Conservation (phyloP, 768 basidiomycete genomes). For the Filobasidium wieringae region DNA sequence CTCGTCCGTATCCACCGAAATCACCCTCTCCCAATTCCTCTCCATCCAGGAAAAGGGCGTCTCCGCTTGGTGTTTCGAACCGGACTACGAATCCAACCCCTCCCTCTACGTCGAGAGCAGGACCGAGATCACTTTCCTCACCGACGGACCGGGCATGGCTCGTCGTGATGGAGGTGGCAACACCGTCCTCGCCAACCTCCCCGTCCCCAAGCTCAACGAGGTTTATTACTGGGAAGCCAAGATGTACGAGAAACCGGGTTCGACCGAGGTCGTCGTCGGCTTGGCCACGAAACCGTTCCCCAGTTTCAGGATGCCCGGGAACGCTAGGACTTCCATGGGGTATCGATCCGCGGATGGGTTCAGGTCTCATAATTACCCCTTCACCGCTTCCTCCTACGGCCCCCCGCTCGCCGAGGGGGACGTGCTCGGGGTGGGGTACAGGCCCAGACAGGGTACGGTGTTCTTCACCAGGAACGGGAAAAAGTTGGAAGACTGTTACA, state of each 20-base stretch:
- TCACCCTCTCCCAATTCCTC: constrained; percentile 94
- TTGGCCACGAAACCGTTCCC: constrained; percentile 96
- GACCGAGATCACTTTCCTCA: constrained; percentile 92
- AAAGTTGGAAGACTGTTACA: constrained; percentile 89
- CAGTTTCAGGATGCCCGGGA: constrained; percentile 78
- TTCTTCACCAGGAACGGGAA: constrained; percentile 98
- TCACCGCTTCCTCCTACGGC: constrained; percentile 72
- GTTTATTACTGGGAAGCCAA: constrained; percentile 99
- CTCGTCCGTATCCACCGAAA: constrained; percentile 93
- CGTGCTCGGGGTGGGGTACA: constrained; percentile 87
- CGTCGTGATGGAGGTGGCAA: constrained; percentile 90
- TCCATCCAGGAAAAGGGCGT: constrained; percentile 99
- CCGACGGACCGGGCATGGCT: constrained; percentile 42
- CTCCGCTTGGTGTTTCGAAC: constrained; percentile 98
- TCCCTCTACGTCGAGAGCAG: constrained; percentile 86
- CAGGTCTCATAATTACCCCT: constrained; percentile 94
- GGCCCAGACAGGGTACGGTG: constrained; percentile 91
- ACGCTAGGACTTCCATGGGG: constrained; percentile 74
- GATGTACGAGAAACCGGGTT: constrained; percentile 87
- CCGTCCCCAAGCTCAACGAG: constrained; percentile 92
- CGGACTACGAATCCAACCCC: constrained; percentile 89
- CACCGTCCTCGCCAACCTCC: constrained; percentile 90
- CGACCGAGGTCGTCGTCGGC: constrained; percentile 81
- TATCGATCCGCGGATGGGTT: constrained; percentile 87
- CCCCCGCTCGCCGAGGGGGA: constrained; percentile 82